These are phyloP conservation scores for Chloranthus sessilifolius DNA, from an alignment of 164 flowering plant species.

Conservation along the genomic window DNA sequence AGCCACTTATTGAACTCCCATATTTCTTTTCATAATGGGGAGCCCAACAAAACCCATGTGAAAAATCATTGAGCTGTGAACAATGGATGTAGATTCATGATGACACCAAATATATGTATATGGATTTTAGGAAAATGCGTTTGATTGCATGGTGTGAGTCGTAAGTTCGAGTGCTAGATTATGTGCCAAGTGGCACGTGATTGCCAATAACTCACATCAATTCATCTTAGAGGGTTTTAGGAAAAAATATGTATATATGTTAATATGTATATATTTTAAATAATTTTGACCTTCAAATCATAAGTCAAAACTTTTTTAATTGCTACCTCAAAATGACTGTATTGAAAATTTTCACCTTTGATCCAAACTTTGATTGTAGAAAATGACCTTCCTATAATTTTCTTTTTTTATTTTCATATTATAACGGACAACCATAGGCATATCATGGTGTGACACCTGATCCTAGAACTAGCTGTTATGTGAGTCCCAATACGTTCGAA, in stretches of 20 bases:
- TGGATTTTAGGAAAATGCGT: background rate
- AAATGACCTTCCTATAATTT: no score
- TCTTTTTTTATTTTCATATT: no score
- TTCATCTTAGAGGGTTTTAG: background rate
- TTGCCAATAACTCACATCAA: background rate
- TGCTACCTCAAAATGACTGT: no score
- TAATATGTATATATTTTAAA: background rate
- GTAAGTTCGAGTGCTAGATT: background rate
- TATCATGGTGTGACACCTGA: no score
- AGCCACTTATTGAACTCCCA: background rate
- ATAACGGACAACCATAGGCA: no score
- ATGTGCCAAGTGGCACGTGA: no score
- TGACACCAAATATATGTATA: background rate
- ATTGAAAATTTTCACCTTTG: no score
- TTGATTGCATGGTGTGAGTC: background rate
- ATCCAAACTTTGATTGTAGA: no score
- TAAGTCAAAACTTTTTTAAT: no score
- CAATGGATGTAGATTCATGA: no score
- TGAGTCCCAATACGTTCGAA: no score
- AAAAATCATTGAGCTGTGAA: background rate
- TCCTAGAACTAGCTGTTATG: no score
- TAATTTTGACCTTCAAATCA: background rate
- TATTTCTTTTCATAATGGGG: background rate
- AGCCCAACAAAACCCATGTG: background rate
- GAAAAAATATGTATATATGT: background rate